Evolutionary conservation across 2,329 filamentous ascomycete species (phyloP).

Genomic region (Arthrobotrys megalospora): DNA sequence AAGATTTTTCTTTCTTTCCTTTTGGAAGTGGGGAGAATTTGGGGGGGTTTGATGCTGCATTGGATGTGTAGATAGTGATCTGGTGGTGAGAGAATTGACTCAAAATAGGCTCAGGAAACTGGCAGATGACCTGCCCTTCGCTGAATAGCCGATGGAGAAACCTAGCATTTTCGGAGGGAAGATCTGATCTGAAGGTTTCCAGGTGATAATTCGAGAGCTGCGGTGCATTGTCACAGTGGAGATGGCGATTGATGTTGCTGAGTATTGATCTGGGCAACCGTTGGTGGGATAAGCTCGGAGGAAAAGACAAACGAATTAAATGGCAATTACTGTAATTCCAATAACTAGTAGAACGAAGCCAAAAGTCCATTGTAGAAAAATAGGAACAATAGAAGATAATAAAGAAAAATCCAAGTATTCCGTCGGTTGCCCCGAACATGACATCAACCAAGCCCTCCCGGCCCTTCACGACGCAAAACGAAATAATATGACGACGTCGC

Average conservation of each 20-base stretch:
- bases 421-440: constrained; percentile 16
- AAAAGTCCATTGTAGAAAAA: background rate
- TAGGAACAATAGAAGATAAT: background rate
- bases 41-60: background rate
- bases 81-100: constrained; percentile 52
- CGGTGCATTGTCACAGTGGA: background rate
- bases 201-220: background rate
- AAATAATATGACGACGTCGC: constrained; percentile 11
- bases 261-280: background rate
- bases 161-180: constrained; percentile 2
- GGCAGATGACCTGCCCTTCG: constrained; percentile 45
- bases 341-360: background rate
- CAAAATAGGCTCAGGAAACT: constrained; percentile 19
- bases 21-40: background rate
- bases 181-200: constrained; percentile 19
- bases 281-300: background rate
- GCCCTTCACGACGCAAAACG: background rate
- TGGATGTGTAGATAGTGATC: constrained; percentile 37
- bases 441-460: background rate
- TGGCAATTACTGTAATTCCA: background rate
- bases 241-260: background rate
- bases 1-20: constrained; percentile 20
- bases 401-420: background rate
- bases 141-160: constrained; percentile 45
- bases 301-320: background rate